Conservation (phyloP, 768 basidiomycete species). For the Lactifluus echinatus region DNA sequence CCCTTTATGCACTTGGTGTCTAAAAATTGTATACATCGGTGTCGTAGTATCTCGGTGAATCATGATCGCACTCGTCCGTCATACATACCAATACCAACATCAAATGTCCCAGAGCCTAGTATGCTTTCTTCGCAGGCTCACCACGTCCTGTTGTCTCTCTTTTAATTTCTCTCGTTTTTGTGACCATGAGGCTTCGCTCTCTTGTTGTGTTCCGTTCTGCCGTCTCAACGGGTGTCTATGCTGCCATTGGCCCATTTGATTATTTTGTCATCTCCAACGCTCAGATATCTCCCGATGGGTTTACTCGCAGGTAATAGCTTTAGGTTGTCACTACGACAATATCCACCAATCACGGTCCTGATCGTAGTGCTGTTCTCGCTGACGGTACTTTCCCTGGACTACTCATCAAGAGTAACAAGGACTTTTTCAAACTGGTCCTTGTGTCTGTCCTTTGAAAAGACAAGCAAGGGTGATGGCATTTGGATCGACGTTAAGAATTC, state of each 20-base stretch:
- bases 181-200: neutral
- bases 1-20: too few species aligned
- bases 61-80: too few species aligned
- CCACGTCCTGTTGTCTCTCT: neutral
- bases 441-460: conserved; percentile 20
- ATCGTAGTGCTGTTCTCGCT: conserved; percentile 33
- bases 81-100: too few species aligned
- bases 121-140: neutral
- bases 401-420: conserved; percentile 31
- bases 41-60: too few species aligned
- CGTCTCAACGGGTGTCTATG: neutral
- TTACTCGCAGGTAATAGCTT: conserved; percentile 10
- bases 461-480: conserved; percentile 30
- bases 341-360: neutral
- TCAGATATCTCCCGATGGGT: conserved; percentile 22
- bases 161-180: neutral
- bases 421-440: too few species aligned
- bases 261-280: conserved; percentile 20
- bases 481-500: conserved; percentile 36
- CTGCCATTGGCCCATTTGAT: conserved; percentile 21
- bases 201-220: neutral
- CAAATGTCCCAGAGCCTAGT: neutral
- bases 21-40: too few species aligned
- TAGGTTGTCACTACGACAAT: neutral
- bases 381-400: conserved; percentile 41